Percentiles rank a stretch among this genome's conserved stretches.
phyloP scores from a whole-genome alignment of 495 filamentous ascomycete species.

The Tuber calosporum region DNA sequence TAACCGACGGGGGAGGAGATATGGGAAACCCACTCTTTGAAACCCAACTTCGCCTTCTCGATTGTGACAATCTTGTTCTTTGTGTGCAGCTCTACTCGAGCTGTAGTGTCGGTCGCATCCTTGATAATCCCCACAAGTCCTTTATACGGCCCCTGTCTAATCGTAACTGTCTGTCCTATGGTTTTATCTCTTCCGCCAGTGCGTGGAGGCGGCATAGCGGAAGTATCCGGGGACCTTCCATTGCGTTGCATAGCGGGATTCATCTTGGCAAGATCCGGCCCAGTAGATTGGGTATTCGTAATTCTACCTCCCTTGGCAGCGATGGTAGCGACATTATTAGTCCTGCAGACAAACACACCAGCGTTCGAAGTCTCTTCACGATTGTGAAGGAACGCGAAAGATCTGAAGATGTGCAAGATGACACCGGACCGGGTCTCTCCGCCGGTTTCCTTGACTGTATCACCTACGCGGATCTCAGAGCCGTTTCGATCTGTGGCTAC shows the following conservation, averaged over 20 bases:
- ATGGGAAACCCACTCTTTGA: constrained; percentile 61
- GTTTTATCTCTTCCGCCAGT: constrained; percentile 71
- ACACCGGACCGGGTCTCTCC: constrained; percentile 79
- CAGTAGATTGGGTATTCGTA: constrained; percentile 45
- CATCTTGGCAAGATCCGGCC: constrained; percentile 80
- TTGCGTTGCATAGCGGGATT: constrained; percentile 77
- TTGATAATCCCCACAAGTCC: constrained; percentile 91
- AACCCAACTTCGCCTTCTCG: constrained; percentile 63
- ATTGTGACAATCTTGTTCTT: constrained; percentile 82
- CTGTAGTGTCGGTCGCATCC: constrained; percentile 74
- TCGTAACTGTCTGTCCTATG: constrained; percentile 81
- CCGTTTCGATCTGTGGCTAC: constrained; percentile 91
- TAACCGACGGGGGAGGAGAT: neutral
- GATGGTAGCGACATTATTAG: constrained; percentile 74
- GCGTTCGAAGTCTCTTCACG: constrained; percentile 78
- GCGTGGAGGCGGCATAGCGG: constrained; percentile 57
- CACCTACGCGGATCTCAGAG: constrained; percentile 82
- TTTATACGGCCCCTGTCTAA: constrained; percentile 79
- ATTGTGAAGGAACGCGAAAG: constrained; percentile 79
- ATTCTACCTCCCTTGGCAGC: constrained; percentile 81
- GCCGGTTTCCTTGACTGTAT: constrained; percentile 81
- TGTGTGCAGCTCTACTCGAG: constrained; percentile 84
- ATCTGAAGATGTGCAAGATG: constrained; percentile 85
- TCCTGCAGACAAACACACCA: constrained; percentile 82
- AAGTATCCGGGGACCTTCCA: constrained; percentile 45